These are phyloP conservation scores for Oehlia diaphana DNA, from an alignment of 192 early-diverging fungal species.

Conservation along the genomic window DNA sequence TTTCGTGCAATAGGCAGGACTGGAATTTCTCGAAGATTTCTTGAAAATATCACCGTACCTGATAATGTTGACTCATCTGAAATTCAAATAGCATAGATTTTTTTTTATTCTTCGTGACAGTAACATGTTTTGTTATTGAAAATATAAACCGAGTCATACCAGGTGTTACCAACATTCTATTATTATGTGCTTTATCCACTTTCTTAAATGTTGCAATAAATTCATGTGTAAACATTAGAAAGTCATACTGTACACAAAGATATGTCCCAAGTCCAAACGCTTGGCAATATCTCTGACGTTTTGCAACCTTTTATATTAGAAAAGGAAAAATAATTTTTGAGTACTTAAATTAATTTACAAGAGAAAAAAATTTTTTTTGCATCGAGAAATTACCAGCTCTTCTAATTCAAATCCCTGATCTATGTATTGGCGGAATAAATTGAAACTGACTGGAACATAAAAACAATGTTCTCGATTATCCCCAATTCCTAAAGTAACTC, in stretches of 20 bases:
- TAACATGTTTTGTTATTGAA: conserved; percentile 1
- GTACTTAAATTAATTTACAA: neutral
- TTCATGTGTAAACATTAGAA: conserved; percentile 93
- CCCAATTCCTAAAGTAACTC: conserved; percentile 88
- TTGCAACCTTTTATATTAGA: conserved; percentile 58
- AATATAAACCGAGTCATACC: conserved; percentile 32
- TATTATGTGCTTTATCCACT: conserved; percentile 50
- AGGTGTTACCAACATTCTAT: conserved; percentile 51
- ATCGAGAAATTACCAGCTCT: conserved; percentile 55
- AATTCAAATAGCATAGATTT: conserved; percentile 21
- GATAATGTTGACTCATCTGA: conserved; percentile 33
- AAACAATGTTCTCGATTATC: conserved; percentile 91
- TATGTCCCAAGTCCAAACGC: conserved; percentile 87
- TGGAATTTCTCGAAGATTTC: conserved; percentile 61
- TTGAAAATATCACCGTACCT: conserved; percentile 22
- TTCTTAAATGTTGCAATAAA: conserved; percentile 84
- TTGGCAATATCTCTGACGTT: conserved; percentile 85
- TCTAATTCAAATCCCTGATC: conserved; percentile 85
- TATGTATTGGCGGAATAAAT: conserved; percentile 80
- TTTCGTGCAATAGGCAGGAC: conserved; percentile 75
- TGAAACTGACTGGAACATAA: conserved; percentile 84
- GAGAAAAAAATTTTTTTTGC: neutral
- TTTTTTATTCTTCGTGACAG: neutral
- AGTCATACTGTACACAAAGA: conserved; percentile 86
- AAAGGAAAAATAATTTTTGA: neutral